phyloP scores from a whole-genome alignment of 441 rosid genomes.

The Arabidopsis hybrid region DNA sequence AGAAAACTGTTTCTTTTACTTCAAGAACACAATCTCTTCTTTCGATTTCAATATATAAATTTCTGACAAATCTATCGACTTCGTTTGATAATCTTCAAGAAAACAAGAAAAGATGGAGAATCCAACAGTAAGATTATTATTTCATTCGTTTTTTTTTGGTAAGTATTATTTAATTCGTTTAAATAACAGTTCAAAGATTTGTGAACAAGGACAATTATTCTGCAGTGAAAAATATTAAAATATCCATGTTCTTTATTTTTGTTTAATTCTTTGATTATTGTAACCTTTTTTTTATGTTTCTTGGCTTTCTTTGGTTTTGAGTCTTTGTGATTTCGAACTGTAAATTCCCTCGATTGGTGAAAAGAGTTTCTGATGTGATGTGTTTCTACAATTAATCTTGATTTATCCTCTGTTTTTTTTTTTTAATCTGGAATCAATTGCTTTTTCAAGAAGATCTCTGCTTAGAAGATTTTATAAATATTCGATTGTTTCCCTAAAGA shows the following conservation, averaged over 20 bases:
- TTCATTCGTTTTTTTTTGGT: too few species aligned
- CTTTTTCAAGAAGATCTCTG: neutral
- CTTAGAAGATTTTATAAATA: neutral
- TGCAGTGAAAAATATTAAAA: neutral
- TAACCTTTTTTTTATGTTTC: neutral
- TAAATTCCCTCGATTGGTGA: neutral
- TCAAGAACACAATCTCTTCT: slow-evolving; percentile 23
- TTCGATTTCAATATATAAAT: slow-evolving; percentile 1
- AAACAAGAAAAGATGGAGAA: slow-evolving; percentile 18
- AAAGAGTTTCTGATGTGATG: neutral
- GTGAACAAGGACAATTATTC: neutral
- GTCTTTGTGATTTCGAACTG: neutral
- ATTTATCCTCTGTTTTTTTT: neutral
- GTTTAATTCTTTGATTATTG: neutral
- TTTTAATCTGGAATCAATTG: neutral
- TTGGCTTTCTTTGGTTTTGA: neutral
- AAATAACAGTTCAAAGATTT: slow-evolving; percentile 10
- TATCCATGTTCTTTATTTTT: neutral
- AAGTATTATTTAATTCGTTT: too few species aligned
- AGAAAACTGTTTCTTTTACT: slow-evolving; percentile 23
- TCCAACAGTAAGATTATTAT: slow-evolving; percentile 23
- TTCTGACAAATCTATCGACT: neutral
- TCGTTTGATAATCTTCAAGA: neutral
- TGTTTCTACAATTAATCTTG: neutral
- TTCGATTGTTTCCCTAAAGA: slow-evolving; percentile 9